These are phyloP conservation scores for Beta lomatogona DNA, from an alignment of 179 eudicot genomes.

Conservation along the genomic window DNA sequence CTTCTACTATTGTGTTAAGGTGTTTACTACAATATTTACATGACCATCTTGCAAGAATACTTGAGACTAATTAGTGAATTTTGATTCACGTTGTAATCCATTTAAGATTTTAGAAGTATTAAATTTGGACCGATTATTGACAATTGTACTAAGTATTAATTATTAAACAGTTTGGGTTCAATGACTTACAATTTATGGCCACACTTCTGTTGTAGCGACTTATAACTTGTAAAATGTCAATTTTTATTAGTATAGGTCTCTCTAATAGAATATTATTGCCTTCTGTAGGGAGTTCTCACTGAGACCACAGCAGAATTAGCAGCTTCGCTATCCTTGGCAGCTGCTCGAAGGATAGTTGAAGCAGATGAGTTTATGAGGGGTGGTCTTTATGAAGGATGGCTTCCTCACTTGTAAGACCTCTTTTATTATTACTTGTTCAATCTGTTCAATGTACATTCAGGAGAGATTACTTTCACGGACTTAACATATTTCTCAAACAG, in stretches of 20 bases:
- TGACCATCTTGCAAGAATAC: no score
- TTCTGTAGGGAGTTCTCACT: constrained; percentile 83
- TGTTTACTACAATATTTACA: no score
- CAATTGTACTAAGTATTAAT: no score
- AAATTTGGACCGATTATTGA: no score
- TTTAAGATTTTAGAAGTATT: no score
- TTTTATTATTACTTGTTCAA: not conserved
- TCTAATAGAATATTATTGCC: not conserved
- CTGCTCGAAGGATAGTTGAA: constrained; percentile 95
- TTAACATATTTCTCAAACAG: constrained; percentile 34
- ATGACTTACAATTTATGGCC: not conserved
- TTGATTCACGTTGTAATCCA: no score
- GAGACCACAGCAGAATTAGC: constrained; percentile 98
- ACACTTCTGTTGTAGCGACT: no score
- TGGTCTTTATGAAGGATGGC: constrained; percentile 96
- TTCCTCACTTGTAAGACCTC: constrained; percentile 78
- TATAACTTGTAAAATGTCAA: no score
- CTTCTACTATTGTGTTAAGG: no score
- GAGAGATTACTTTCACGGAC: not conserved
- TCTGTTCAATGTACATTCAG: not conserved
- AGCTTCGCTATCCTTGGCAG: constrained; percentile 88
- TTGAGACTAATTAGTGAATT: no score
- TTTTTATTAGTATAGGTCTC: not conserved
- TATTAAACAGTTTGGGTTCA: no score
- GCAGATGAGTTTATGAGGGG: constrained; percentile 97